phyloP scores from a whole-genome alignment of 129 eudicot genomes.

The Glebionis coronaria region DNA sequence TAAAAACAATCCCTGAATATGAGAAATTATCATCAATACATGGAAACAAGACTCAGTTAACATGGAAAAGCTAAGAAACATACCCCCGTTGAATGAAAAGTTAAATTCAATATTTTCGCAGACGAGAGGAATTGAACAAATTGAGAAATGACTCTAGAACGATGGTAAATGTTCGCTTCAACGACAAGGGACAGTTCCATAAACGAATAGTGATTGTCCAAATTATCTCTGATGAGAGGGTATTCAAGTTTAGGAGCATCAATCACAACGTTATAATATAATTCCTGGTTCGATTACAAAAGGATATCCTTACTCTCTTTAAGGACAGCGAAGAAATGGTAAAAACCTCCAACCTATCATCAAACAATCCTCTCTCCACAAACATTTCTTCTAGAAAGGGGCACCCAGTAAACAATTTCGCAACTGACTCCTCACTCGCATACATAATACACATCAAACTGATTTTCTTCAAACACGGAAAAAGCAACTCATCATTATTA shows the following conservation, averaged over 20 bases:
- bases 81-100: not conserved
- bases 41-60: too few relatives aligned
- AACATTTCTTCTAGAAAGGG: slow-evolving; percentile 22
- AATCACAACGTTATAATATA: slow-evolving; percentile 11
- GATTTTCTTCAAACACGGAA: slow-evolving; percentile 28
- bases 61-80: too few relatives aligned
- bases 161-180: slow-evolving; percentile 5
- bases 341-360: not conserved
- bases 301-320: slow-evolving; percentile 7
- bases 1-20: too few relatives aligned
- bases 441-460: slow-evolving; percentile 13
- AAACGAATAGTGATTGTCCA: not conserved
- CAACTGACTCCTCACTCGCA: slow-evolving; percentile 1
- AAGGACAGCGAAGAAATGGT: slow-evolving; percentile 18
- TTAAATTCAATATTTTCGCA: slow-evolving; percentile 19
- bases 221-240: slow-evolving; percentile 15
- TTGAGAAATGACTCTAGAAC: not conserved
- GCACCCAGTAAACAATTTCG: slow-evolving; percentile 26
- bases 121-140: slow-evolving; percentile 14
- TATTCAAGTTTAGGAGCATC: slow-evolving; percentile 26
- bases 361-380: slow-evolving; percentile 15
- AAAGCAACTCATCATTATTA: not conserved
- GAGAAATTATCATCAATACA: too few relatives aligned
- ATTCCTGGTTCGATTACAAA: not conserved
- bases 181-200: slow-evolving; percentile 12